Conservation (phyloP, 2,329 filamentous ascomycete species). For the Xylariaceae sp. region DNA sequence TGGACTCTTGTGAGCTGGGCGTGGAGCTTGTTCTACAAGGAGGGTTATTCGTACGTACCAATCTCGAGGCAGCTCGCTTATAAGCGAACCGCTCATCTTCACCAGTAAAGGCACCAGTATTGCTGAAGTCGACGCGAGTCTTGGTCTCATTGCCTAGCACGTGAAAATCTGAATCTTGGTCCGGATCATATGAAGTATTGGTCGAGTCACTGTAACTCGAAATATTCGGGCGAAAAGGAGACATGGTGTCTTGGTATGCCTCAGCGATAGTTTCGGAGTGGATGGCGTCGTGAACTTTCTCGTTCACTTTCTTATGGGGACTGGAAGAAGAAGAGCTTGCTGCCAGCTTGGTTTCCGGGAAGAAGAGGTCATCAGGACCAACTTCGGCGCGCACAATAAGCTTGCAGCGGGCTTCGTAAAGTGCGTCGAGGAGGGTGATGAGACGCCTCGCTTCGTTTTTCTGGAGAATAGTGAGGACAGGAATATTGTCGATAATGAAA, state of each 20-base stretch:
- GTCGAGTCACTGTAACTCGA: conserved; percentile 54
- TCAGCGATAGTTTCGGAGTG: conserved; percentile 66
- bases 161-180: conserved; percentile 52
- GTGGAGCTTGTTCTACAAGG: too few species aligned
- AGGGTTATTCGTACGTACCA: too few species aligned
- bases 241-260: conserved; percentile 72
- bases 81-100: conserved; percentile 81
- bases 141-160: conserved; percentile 25
- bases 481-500: conserved; percentile 67
- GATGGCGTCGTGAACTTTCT: conserved; percentile 43
- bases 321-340: conserved; percentile 20
- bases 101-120: conserved; percentile 66
- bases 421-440: conserved; percentile 74
- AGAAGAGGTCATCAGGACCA: conserved; percentile 72
- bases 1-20: too few species aligned
- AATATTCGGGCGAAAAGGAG: conserved; percentile 76
- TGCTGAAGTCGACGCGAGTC: conserved; percentile 58
- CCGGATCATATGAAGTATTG: conserved; percentile 48
- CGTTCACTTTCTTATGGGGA: conserved; percentile 11
- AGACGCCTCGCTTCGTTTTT: conserved; percentile 80
- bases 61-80: conserved; percentile 68
- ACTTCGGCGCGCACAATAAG: conserved; percentile 64
- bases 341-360: conserved; percentile 54
- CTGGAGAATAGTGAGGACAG: conserved; percentile 60
- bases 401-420: conserved; percentile 79